Evolutionary conservation across 177 flowering plant species (phyloP).

Genomic region (Vitis hybrid): DNA sequence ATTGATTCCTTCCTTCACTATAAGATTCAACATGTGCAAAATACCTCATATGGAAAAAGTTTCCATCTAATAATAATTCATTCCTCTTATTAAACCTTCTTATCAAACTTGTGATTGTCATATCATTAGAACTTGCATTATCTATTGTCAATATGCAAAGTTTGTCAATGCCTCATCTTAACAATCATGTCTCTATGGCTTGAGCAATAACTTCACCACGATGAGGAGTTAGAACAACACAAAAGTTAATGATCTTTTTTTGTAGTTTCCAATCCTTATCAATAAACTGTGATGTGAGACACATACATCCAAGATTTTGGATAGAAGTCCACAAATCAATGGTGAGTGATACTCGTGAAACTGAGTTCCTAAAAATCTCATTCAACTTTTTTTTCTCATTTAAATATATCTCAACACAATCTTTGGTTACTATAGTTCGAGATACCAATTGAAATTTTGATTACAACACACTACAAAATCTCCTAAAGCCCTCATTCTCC

Average conservation of each 20-base stretch:
- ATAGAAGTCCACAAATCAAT: neutral
- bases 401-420: too few species aligned
- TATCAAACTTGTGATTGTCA: neutral
- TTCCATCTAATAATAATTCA: neutral
- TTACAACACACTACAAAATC: too few species aligned
- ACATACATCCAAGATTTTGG: conserved; percentile 1
- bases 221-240: neutral
- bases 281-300: neutral
- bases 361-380: too few species aligned
- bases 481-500: too few species aligned
- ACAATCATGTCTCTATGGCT: neutral
- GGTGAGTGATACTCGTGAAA: neutral
- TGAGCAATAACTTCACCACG: neutral
- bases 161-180: neutral
- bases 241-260: neutral
- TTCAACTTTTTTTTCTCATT: too few species aligned
- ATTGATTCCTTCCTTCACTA: neutral
- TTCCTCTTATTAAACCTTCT: neutral
- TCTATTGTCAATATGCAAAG: neutral
- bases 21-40: conserved; percentile 3
- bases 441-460: too few species aligned
- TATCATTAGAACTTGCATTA: neutral
- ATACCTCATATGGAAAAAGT: neutral
- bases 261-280: neutral
- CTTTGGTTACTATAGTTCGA: too few species aligned